Base-by-base conservation (phyloP, 2,329 filamentous ascomycete genomes). In the Fusarium albosuccineum region DNA sequence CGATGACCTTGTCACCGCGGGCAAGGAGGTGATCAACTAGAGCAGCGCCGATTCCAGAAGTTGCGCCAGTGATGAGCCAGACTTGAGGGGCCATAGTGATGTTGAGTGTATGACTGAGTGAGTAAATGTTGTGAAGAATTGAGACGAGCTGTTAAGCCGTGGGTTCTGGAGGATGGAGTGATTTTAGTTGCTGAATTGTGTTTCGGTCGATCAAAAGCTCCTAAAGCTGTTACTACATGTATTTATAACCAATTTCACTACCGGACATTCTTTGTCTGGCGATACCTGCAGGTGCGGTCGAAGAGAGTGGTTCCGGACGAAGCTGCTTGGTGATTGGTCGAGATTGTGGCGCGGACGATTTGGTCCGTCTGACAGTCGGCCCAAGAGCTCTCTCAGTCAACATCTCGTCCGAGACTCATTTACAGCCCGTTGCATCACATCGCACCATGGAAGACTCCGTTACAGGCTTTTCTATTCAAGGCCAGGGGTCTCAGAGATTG, bases 11-110 rank as follows among this genome's bases (percentile, higher is more conserved):
- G 46, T 49, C 46, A 1, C 46, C 29, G 6, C 46, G 17, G 8
- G 46, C 30, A 30, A 37, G 16, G 17, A 49, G 16, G 17, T 49
- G 46, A 2, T 37, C 46, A 2, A 49, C 17, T 8, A 49, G 33
- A 5, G 46, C 34, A 49, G 30, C 46, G 13, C 46, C 46, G 11
- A 49, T 49, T 4, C 30, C 46, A 5, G 46, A 49, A 13, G 46
- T 49, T 1, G 46, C 33, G 9, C 46, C 30, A 3, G 46, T 49
- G 46, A 49, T 49, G 46, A 49, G 46, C 46, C 46, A 49, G 30
- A 49, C 22, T 5, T 36, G 46, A 36, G 46, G 46, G 34, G 46
- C 46, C 46, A 49, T 49, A 4, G 4, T 22, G 8, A n/a, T 26
- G 17, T 10, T 48, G 16, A 16, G 14, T n/a, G 5, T 6, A 22